These are phyloP conservation scores for Acanthochlamys bracteata DNA, from an alignment of 106 monocot genomes.

Conservation along the genomic window DNA sequence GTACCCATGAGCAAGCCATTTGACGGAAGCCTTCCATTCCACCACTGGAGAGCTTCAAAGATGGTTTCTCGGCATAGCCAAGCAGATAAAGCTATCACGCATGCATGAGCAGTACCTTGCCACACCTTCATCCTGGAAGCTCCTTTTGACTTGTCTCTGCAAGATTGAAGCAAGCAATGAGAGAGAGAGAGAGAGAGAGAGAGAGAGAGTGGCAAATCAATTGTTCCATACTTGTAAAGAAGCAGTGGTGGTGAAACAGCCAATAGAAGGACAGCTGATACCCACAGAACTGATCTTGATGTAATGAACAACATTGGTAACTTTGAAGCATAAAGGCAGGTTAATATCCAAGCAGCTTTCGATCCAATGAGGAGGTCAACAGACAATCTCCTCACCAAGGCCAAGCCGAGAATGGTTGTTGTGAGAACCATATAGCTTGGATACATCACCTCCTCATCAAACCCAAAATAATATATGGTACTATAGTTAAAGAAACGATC, in stretches of 20 bases:
- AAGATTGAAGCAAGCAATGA: slow-evolving; percentile 10
- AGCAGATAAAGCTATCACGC: slow-evolving; percentile 66
- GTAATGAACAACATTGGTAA: slow-evolving; percentile 83
- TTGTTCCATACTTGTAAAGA: slow-evolving; percentile 99
- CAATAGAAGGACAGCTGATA: slow-evolving; percentile 65
- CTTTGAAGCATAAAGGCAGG: slow-evolving; percentile 78
- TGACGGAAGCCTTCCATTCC: slow-evolving; percentile 87
- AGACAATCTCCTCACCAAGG: slow-evolving; percentile 55
- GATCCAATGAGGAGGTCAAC: slow-evolving; percentile 66
- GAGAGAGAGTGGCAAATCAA: background rate
- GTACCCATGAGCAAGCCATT: slow-evolving; percentile 86
- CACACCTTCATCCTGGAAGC: slow-evolving; percentile 83
- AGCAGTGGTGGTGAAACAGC: slow-evolving; percentile 91
- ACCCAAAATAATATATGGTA: slow-evolving; percentile 81
- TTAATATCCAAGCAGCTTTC: slow-evolving; percentile 87
- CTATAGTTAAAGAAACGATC: slow-evolving; percentile 89
- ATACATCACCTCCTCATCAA: slow-evolving; percentile 91
- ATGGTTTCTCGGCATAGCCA: slow-evolving; percentile 93
- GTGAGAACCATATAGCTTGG: slow-evolving; percentile 88
- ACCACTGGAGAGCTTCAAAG: slow-evolving; percentile 95
- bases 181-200: background rate
- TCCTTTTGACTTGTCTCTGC: slow-evolving; percentile 77
- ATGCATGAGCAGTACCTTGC: slow-evolving; percentile 89
- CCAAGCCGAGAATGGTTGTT: slow-evolving; percentile 78
- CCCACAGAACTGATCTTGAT: slow-evolving; percentile 79